A percentile compares a stretch with the other conserved stretches of the same genome.
Conservation (phyloP, 257 asterid species). For the Leonotis leonurus region DNA sequence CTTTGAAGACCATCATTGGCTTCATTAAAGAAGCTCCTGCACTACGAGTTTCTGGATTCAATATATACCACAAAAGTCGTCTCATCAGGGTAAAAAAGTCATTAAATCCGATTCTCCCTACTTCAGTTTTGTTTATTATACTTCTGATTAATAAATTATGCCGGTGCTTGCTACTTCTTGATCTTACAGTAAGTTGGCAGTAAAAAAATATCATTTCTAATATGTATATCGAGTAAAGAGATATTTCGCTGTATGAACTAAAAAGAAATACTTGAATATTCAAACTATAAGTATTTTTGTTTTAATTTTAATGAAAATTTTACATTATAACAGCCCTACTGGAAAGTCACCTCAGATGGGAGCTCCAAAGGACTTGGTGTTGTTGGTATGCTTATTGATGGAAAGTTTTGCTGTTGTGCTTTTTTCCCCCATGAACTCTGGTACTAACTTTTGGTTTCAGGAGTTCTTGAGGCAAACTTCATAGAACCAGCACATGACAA, state of each 20-base stretch:
- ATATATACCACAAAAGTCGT: constrained; percentile 88
- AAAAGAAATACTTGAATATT: background rate
- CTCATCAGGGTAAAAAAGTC: constrained; percentile 93
- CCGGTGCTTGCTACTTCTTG: background rate
- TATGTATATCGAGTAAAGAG: constrained; percentile 4
- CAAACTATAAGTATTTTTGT: background rate
- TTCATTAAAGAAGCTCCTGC: constrained; percentile 81
- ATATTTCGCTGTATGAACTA: background rate
- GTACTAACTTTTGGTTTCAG: constrained; percentile 36
- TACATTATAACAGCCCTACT: constrained; percentile 63
- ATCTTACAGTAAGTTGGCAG: background rate
- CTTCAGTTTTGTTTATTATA: background rate
- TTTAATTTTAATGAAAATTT: constrained; percentile 8
- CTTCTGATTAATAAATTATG: background rate
- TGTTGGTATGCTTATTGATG: constrained; percentile 52
- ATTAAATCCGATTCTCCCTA: background rate
- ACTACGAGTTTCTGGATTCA: constrained; percentile 61
- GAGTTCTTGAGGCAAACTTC: constrained; percentile 89
- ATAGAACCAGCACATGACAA: constrained; percentile 98
- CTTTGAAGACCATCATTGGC: constrained; percentile 68
- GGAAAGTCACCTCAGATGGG: constrained; percentile 92
- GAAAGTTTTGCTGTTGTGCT: constrained; percentile 8
- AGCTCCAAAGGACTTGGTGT: constrained; percentile 67
- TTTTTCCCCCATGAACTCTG: background rate
- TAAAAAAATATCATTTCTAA: background rate